These are phyloP conservation scores for Epichloe sylvatica DNA, from an alignment of 2,329 filamentous ascomycete genomes.

Conservation along the genomic window DNA sequence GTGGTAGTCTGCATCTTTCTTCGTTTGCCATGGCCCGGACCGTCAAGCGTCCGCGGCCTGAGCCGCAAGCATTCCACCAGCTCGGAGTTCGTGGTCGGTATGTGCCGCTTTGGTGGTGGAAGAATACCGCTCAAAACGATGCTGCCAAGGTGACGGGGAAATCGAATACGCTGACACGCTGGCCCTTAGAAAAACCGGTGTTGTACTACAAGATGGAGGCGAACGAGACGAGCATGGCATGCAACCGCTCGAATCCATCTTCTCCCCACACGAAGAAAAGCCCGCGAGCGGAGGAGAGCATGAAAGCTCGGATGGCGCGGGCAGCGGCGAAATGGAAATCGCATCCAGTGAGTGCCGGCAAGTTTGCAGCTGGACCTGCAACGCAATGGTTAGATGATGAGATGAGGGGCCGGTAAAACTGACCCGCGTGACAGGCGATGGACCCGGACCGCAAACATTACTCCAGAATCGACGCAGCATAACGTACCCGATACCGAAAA, in stretches of 20 bases:
- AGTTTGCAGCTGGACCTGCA: neutral
- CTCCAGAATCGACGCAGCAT: constrained; percentile 36
- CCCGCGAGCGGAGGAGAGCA: constrained; percentile 15
- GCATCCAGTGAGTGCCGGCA: constrained; percentile 28
- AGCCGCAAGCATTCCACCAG: constrained; percentile 19
- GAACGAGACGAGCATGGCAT: constrained; percentile 83
- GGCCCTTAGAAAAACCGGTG: constrained; percentile 65
- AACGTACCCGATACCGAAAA: constrained; percentile 33
- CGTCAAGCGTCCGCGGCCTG: constrained; percentile 15
- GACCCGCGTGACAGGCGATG: constrained; percentile 26
- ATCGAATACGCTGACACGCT: constrained; percentile 1
- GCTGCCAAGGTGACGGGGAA: no score
- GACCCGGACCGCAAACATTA: constrained; percentile 39
- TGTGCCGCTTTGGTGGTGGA: constrained; percentile 4
- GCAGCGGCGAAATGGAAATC: constrained; percentile 39
- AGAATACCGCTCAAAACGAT: neutral
- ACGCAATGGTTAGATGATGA: neutral
- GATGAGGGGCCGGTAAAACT: neutral
- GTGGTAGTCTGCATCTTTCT: neutral
- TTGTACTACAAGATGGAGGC: constrained; percentile 64
- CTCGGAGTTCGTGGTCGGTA: constrained; percentile 26
- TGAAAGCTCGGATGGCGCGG: constrained; percentile 15
- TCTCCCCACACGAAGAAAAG: constrained; percentile 66
- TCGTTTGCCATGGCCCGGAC: constrained; percentile 20
- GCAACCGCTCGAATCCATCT: constrained; percentile 73